Evolutionary conservation across 345 rosid genomes (phyloP), one percentile per base, ranked within the genome.

Genomic region (Moringa oleifera): DNA sequence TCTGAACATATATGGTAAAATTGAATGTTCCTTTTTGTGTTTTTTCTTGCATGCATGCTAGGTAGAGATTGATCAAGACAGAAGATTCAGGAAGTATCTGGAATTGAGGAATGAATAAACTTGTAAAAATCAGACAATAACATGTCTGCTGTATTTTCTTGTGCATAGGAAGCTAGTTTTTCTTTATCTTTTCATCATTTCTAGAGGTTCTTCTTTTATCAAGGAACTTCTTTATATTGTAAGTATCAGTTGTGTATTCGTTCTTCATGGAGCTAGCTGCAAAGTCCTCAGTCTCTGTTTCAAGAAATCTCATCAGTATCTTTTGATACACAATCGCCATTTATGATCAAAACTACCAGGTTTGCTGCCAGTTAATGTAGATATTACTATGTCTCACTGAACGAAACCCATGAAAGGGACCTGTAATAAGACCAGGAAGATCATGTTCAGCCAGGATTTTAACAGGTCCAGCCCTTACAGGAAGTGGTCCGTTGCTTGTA

Each of bases 81-180:
- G 53, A 11, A 45, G 55, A 59, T 56, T 68, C 59, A 33, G 47
- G 55, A 47, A 61, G 57, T 37, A n/a, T 23, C 46, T 2, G 33
- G 33, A 28, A 28, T 28, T 28, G 33, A 28, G 8, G 33, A 28
- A 28, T 62, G 53, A 62, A 62, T 62, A 55, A 51, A 15, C 20
- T 20, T 25, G 64, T 61, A 57, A 23, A 54, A 21, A 24, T 20
- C 54, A 36, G 28, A 36, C 53, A 50, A n/a, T 57, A 23, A n/a
- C n/a, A n/a, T 25, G 18, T 62, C 37, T 62, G 31, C 23, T 69
- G 36, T 25, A 57, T 7, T 41, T 47, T 5, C 51, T 33, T 24
- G 49, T 18, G 63, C 23, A 53, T 21, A 13, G 16, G 25, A 23
- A 10, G 8, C 20, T 50, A 18, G 21, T 19, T 50, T n/a, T 13